Percentiles rank a stretch among this genome's conserved stretches.
Conservation (phyloP, 345 rosid species). For the Pistacia vera region DNA sequence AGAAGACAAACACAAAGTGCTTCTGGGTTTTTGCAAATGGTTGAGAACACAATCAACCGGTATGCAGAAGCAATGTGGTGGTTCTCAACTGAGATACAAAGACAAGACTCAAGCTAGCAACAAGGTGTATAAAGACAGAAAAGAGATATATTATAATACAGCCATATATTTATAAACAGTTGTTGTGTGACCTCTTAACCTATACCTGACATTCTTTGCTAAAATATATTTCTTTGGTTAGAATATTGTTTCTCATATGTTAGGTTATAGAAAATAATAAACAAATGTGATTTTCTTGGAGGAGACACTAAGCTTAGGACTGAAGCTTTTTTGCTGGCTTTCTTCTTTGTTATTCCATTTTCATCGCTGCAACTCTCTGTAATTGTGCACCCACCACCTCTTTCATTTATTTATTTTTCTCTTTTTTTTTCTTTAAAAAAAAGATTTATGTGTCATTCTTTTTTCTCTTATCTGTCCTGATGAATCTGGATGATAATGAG, state of each 20-base stretch:
- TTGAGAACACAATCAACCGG: constrained; percentile 32
- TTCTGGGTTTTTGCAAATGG: constrained; percentile 30
- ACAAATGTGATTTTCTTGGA: neutral
- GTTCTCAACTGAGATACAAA: constrained; percentile 26
- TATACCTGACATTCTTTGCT: constrained; percentile 36
- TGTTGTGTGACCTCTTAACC: constrained; percentile 24
- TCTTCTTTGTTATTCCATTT: constrained; percentile 19
- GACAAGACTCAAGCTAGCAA: constrained; percentile 17
- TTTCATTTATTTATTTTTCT: neutral
- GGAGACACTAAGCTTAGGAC: constrained; percentile 13
- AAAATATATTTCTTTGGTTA: constrained; percentile 5
- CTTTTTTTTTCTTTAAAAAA: neutral
- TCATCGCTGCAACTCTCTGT: constrained; percentile 25
- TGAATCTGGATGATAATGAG: neutral
- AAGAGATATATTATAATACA: constrained; percentile 16
- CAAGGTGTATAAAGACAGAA: constrained; percentile 30
- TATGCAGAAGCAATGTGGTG: constrained; percentile 38
- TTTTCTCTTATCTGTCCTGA: neutral
- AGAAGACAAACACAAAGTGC: constrained; percentile 59
- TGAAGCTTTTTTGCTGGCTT: constrained; percentile 22
- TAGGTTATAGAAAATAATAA: neutral
- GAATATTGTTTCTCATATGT: constrained; percentile 9
- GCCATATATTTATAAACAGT: neutral
- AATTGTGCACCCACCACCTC: constrained; percentile 9
- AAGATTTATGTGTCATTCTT: neutral